These are phyloP conservation scores for Sugiyamaella pinicola DNA, from an alignment of 1,139 yeast genomes.

Conservation along the genomic window DNA sequence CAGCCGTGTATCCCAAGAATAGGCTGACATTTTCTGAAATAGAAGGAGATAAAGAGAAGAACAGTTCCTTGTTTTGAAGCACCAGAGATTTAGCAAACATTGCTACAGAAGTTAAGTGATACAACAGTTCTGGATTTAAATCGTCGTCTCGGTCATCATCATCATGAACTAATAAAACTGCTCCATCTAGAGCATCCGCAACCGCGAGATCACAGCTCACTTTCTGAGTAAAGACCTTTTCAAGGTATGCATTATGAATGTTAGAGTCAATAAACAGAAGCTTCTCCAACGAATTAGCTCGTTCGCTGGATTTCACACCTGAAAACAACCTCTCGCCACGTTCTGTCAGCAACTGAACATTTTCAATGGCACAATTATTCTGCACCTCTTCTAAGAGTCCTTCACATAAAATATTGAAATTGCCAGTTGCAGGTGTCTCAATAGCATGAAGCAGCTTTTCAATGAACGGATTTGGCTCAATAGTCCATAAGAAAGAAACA, in stretches of 20 bases:
- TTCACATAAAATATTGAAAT: slow-evolving; percentile 25
- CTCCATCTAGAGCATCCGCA: slow-evolving; percentile 16
- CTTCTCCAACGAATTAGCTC: not conserved
- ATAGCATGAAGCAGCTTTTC: slow-evolving; percentile 26
- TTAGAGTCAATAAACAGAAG: slow-evolving; percentile 41
- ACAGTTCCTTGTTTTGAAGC: slow-evolving; percentile 4
- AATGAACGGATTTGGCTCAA: slow-evolving; percentile 25
- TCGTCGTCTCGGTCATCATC: not conserved
- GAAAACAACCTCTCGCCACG: slow-evolving; percentile 26
- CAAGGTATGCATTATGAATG: slow-evolving; percentile 35
- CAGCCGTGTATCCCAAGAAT: slow-evolving; percentile 6
- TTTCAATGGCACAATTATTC: slow-evolving; percentile 18
- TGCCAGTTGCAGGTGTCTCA: slow-evolving; percentile 24
- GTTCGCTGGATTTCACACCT: slow-evolving; percentile 22
- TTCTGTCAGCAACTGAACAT: slow-evolving; percentile 25
- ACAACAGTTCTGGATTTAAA: not conserved
- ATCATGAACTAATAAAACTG: slow-evolving; percentile 6
- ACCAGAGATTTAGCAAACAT: not conserved
- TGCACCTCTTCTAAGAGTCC: slow-evolving; percentile 22
- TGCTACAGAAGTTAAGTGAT: slow-evolving; percentile 3
- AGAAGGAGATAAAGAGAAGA: not conserved
- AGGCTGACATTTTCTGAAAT: not conserved
- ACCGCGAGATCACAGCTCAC: slow-evolving; percentile 14
- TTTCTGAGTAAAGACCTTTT: not conserved
- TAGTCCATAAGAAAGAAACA: slow-evolving; percentile 28